A percentile compares a stretch with the other conserved stretches of the same genome.
phyloP scores from a whole-genome alignment of 148 eudicot genomes.

The Rhododendron kiyosumense region DNA sequence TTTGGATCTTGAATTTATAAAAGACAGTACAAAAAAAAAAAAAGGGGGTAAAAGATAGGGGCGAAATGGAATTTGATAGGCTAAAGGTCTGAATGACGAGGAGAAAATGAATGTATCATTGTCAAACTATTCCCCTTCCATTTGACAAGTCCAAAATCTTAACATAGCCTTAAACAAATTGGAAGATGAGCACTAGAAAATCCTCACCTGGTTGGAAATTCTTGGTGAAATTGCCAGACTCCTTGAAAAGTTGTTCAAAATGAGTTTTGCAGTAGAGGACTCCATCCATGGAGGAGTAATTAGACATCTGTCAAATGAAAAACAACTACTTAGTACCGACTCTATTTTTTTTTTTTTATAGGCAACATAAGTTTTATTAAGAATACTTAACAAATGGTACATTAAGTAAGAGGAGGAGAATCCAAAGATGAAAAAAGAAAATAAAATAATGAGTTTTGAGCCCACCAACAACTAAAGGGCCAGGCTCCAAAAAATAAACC shows the following conservation, averaged over 20 bases:
- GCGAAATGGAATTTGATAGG: neutral
- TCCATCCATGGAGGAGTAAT: constrained; percentile 98
- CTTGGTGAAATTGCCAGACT: constrained; percentile 92
- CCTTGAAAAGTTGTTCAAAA: constrained; percentile 96
- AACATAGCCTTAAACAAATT: neutral
- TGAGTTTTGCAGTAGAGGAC: constrained; percentile 93
- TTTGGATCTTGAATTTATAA: neutral
- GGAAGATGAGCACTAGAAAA: neutral
- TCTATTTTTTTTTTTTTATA: no score
- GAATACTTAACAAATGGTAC: no score
- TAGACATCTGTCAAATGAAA: constrained; percentile 66
- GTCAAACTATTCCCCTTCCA: neutral
- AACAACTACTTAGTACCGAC: no score
- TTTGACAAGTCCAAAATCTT: neutral
- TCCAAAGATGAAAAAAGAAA: no score
- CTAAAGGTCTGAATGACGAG: neutral
- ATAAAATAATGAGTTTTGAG: no score
- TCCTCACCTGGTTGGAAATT: constrained; percentile 67
- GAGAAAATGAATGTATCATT: no score
- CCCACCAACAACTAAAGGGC: no score
- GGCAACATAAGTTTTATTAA: no score
- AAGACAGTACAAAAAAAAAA: neutral
- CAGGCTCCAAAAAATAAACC: no score
- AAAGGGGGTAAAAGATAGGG: no score
- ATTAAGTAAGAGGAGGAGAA: no score